Base-by-base conservation (phyloP, 306 rosid species). In the Chamaecrista fasciculata region DNA sequence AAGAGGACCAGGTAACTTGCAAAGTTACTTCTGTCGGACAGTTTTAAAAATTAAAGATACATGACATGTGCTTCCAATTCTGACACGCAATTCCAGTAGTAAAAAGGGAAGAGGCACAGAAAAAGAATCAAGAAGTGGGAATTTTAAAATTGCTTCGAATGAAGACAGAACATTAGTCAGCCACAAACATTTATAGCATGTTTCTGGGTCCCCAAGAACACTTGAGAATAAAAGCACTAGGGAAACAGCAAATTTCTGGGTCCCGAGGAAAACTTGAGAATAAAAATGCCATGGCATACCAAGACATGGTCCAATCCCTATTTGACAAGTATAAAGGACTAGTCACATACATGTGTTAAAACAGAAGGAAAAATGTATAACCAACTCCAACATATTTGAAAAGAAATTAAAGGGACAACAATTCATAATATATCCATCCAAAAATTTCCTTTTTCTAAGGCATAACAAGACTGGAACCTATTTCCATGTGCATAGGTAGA, bases 11-110 rank as follows among this genome's bases (percentile, higher is more conserved):
- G 8, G 62, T 42, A 52, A 42, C 69, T 63, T 43, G 16, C 21
- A 39, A 60, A 53, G 46, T 70, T 36, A 23, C 25, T 28, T 31
- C 47, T 48, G 18, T 18, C 40, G 16, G 47, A 29, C 58, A 53
- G 28, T 43, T 67, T 43, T 39, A 50, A 18, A 69, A 74, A 31
- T 39, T 6, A 18, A 59, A 69, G 53, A 66, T 44, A 33, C 52
- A 49, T 11, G 62, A 19, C 15, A 15, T 31, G 29, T 69, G 29
- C 9, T 18, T 57, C 4, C 66, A 40, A 4, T 49, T 37, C 44
- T 55, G 57, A 52, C 44, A 44, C 42, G 14, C 49, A 31, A 61
- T 34, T 20, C 57, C 28, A 48, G 61, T 20, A 29, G 44, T 52
- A 52, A 66, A 28, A 4, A 47, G 10, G 14, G 37, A 6, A 31